A percentile compares a stretch with the other conserved stretches of the same genome.
phyloP scores from a whole-genome alignment of 2,329 filamentous ascomycete genomes.

The Pochonia chlamydosporia region DNA sequence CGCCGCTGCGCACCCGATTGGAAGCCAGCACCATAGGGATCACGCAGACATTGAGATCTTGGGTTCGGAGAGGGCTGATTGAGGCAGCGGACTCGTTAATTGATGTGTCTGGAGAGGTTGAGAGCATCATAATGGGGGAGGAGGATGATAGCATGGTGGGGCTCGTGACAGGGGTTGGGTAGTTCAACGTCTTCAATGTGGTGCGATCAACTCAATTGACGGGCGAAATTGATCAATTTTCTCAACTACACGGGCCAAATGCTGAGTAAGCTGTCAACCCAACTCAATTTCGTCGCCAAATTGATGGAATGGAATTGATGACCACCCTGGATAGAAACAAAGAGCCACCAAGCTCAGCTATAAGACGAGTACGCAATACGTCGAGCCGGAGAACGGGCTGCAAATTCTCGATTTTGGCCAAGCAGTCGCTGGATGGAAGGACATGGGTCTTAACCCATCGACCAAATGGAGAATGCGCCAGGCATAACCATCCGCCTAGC shows the following conservation, averaged over 20 bases:
- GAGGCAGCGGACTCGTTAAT: background rate
- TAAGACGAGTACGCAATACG: slow-evolving; percentile 6
- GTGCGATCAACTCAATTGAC: background rate
- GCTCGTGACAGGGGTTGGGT: too few relatives aligned
- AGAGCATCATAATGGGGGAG: background rate
- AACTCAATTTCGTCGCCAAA: too few relatives aligned
- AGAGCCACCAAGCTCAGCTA: too few relatives aligned
- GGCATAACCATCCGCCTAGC: too few relatives aligned
- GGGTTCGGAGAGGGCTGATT: background rate
- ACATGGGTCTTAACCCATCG: too few relatives aligned
- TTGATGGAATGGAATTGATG: too few relatives aligned
- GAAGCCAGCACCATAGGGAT: slow-evolving; percentile 5
- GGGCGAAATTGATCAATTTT: too few relatives aligned
- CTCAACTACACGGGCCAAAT: background rate
- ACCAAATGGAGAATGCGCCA: too few relatives aligned
- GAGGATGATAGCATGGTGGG: background rate
- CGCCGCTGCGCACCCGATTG: slow-evolving; percentile 1
- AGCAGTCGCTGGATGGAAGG: too few relatives aligned
- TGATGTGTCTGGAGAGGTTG: background rate
- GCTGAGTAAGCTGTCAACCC: background rate
- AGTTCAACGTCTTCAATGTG: background rate
- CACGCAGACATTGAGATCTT: slow-evolving; percentile 1
- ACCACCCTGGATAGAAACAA: too few relatives aligned
- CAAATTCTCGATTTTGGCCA: too few relatives aligned
- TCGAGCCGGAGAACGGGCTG: slow-evolving; percentile 9